These are phyloP conservation scores for Magnusiomyces tetraspermus DNA, from an alignment of 1,139 yeast genomes.

Conservation along the genomic window DNA sequence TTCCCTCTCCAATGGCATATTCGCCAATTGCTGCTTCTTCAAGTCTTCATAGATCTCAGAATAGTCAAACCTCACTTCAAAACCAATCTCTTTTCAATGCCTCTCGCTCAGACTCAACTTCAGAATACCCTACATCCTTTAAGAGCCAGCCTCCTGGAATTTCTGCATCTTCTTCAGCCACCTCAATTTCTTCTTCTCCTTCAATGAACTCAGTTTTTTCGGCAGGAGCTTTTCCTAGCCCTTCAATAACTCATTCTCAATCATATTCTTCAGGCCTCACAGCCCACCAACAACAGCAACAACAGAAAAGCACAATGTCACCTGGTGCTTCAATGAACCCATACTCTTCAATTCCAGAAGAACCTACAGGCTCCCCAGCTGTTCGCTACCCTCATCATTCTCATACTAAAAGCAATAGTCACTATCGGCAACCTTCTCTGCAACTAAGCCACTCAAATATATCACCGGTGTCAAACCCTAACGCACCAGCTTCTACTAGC, in stretches of 20 bases:
- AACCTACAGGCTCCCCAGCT: neutral
- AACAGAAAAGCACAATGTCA: neutral
- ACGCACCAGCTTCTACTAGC: neutral
- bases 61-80: too few species aligned
- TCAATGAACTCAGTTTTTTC: neutral
- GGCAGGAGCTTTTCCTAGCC: neutral
- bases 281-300: neutral
- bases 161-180: neutral
- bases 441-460: neutral
- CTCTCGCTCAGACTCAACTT: neutral
- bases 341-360: neutral
- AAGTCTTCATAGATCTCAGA: neutral
- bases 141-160: neutral
- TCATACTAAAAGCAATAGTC: neutral
- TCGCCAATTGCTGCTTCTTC: constrained; percentile 1
- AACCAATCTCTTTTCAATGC: too few species aligned
- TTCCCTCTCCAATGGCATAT: constrained; percentile 6
- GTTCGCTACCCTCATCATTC: constrained; percentile 1
- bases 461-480: neutral
- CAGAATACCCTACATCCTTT: neutral
- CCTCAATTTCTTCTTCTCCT: neutral
- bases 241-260: neutral
- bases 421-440: neutral
- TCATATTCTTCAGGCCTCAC: neutral
- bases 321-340: neutral